phyloP scores from a whole-genome alignment of 2,329 filamentous ascomycete species.

The Xylaria multiplex region DNA sequence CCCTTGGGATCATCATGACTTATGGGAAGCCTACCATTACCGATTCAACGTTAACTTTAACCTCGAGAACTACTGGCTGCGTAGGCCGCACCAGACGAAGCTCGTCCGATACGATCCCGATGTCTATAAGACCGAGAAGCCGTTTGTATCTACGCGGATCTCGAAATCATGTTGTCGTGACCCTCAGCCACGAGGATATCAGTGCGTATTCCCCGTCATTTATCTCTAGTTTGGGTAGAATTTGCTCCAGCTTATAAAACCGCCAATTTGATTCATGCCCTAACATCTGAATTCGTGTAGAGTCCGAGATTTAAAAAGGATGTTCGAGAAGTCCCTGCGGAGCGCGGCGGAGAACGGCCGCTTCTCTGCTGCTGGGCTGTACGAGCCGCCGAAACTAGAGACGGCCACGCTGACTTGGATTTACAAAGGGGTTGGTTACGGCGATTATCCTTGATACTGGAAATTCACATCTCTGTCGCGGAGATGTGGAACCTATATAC shows the following conservation, averaged over 20 bases:
- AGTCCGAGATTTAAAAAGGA: slow-evolving; percentile 46
- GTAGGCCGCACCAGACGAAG: slow-evolving; percentile 53
- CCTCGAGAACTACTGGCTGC: slow-evolving; percentile 55
- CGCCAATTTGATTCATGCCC: background rate
- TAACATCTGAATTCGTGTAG: background rate
- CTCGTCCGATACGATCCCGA: slow-evolving; percentile 46
- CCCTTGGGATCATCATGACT: slow-evolving; percentile 51
- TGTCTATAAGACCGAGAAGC: slow-evolving; percentile 38
- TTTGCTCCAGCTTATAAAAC: too few relatives aligned
- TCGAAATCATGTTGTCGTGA: slow-evolving; percentile 45
- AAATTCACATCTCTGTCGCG: background rate
- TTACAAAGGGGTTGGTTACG: slow-evolving; percentile 43
- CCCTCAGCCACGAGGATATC: slow-evolving; percentile 44
- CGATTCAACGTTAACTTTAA: slow-evolving; percentile 60
- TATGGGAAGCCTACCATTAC: slow-evolving; percentile 59
- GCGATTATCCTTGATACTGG: slow-evolving; percentile 3
- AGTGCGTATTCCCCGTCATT: slow-evolving; percentile 23
- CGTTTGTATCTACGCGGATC: slow-evolving; percentile 28
- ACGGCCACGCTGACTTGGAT: slow-evolving; percentile 49
- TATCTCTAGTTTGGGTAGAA: background rate
- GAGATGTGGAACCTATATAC: too few relatives aligned
- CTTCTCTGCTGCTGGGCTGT: slow-evolving; percentile 27
- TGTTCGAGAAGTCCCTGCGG: slow-evolving; percentile 47
- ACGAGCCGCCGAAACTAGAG: slow-evolving; percentile 44
- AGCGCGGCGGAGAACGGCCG: slow-evolving; percentile 37